These are phyloP conservation scores for Heliocybe sulcata DNA, from an alignment of 1,284 basidiomycete genomes.

Conservation along the genomic window DNA sequence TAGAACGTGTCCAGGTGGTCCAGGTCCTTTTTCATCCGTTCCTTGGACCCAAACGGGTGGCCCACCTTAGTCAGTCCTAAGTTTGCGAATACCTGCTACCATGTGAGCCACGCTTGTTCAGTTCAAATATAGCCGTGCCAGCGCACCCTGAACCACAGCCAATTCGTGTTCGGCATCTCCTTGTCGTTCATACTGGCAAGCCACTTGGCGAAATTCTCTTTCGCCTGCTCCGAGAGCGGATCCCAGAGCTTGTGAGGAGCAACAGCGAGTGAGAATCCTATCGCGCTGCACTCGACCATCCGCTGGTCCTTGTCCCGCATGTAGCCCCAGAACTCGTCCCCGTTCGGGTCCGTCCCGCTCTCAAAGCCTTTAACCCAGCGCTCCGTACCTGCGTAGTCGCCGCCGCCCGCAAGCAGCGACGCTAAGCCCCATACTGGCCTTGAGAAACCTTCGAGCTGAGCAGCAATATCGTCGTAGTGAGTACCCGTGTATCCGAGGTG, in stretches of 20 bases:
- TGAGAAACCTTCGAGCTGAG: conserved; percentile 71
- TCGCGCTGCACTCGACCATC: conserved; percentile 79
- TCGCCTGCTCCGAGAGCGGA: conserved; percentile 43
- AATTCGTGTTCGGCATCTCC: conserved; percentile 69
- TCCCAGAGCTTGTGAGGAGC: conserved; percentile 63
- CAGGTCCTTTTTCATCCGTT: conserved; percentile 67
- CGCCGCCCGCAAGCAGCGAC: conserved; percentile 58
- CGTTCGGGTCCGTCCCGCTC: conserved; percentile 57
- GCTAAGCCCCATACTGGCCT: conserved; percentile 73
- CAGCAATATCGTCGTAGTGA: conserved; percentile 69
- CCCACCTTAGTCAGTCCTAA: conserved; percentile 60
- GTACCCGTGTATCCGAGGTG: conserved; percentile 69
- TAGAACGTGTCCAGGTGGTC: conserved; percentile 77
- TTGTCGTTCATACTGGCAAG: conserved; percentile 73
- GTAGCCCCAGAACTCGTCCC: conserved; percentile 69
- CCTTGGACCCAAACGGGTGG: conserved; percentile 46
- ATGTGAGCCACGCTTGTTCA: not conserved
- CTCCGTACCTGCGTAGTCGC: conserved; percentile 42
- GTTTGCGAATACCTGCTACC: conserved; percentile 62
- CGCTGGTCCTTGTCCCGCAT: conserved; percentile 73
- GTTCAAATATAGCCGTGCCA: not conserved
- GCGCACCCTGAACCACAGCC: conserved; percentile 74
- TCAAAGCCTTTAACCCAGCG: conserved; percentile 63
- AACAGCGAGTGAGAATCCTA: conserved; percentile 65
- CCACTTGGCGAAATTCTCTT: conserved; percentile 58